These are phyloP conservation scores for Corinectria fuckeliana DNA, from an alignment of 2,329 filamentous ascomycete species.

Conservation along the genomic window DNA sequence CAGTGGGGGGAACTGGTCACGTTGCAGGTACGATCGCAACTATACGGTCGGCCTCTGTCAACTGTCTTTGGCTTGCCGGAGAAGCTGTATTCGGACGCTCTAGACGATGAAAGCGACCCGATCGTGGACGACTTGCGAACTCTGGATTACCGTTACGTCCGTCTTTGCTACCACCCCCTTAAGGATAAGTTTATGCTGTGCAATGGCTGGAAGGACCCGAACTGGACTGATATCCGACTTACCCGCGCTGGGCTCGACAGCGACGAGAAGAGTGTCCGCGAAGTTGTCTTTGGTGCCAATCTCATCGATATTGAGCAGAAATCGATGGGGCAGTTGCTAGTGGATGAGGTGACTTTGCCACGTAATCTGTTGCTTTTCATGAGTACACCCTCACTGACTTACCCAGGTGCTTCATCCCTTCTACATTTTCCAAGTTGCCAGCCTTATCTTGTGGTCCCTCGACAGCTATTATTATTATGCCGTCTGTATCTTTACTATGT, in stretches of 20 bases:
- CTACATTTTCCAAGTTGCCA: constrained; percentile 97
- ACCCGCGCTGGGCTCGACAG: constrained; percentile 83
- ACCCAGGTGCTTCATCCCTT: constrained; percentile 89
- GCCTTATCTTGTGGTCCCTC: constrained; percentile 90
- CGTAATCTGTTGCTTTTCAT: neutral
- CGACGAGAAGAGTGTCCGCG: constrained; percentile 84
- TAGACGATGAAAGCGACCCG: constrained; percentile 73
- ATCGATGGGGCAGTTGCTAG: constrained; percentile 77
- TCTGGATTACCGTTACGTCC: constrained; percentile 92
- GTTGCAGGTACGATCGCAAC: constrained; percentile 66
- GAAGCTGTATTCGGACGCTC: constrained; percentile 61
- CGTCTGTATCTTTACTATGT: constrained; percentile 92
- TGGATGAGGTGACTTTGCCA: constrained; percentile 74
- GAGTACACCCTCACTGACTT: neutral
- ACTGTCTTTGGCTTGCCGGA: constrained; percentile 72
- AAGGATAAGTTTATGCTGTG: constrained; percentile 88
- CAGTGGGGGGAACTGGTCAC: constrained; percentile 93
- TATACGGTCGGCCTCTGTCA: constrained; percentile 62
- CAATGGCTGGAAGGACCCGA: constrained; percentile 92
- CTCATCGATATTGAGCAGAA: constrained; percentile 94
- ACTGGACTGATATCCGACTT: constrained; percentile 79
- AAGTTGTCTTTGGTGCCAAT: constrained; percentile 88
- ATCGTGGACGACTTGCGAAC: constrained; percentile 76
- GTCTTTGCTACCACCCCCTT: constrained; percentile 87
- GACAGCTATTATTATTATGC: constrained; percentile 99